Conservation (phyloP, 2,329 filamentous ascomycete genomes). For the Talaromyces sp. region DNA sequence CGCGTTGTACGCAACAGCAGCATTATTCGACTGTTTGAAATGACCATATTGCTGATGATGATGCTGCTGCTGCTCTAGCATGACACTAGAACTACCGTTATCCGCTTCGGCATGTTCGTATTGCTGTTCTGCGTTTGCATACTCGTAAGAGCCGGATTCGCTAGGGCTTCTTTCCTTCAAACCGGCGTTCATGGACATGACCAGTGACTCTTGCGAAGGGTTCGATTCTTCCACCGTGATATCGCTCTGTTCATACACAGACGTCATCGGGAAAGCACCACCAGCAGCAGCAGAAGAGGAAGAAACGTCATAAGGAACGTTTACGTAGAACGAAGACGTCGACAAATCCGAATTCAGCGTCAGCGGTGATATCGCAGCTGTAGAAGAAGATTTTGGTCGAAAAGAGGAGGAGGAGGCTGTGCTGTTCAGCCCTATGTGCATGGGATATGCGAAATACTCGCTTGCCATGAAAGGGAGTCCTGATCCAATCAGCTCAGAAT, state of each 20-base stretch:
- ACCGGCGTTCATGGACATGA: constrained; percentile 1
- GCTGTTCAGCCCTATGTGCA: background rate
- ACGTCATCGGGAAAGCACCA: background rate
- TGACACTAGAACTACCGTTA: background rate
- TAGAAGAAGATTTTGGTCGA: background rate
- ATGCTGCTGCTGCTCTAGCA: background rate
- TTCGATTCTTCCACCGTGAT: background rate
- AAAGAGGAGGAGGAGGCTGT: background rate
- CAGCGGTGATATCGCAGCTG: background rate
- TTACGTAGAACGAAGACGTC: background rate
- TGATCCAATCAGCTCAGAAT: background rate
- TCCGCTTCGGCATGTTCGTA: background rate
- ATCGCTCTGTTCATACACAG: background rate
- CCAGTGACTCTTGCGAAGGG: background rate
- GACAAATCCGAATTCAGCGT: background rate
- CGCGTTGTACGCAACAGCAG: background rate
- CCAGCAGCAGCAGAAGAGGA: background rate
- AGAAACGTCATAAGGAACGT: background rate
- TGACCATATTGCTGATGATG: background rate
- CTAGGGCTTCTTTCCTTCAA: background rate
- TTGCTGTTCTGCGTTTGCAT: background rate
- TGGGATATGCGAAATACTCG: background rate
- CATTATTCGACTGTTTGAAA: background rate
- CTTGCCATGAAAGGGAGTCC: background rate
- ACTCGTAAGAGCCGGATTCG: background rate